Evolutionary conservation across 169 alveolate species (phyloP), one percentile per base, ranked within the genome.

Genomic region (Plasmodium coatneyi): DNA sequence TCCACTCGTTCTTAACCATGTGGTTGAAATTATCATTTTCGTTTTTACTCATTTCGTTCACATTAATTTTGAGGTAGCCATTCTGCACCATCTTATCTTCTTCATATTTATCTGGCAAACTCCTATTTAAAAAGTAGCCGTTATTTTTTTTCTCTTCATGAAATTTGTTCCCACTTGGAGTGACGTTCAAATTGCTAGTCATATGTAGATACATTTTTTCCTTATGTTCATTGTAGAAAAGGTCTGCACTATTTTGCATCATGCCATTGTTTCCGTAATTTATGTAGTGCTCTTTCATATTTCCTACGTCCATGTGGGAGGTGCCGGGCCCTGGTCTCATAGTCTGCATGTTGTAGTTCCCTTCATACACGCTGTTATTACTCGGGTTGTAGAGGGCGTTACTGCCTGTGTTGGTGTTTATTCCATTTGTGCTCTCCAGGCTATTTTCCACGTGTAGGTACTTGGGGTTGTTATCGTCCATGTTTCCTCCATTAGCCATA

Each of bases 71-170:
- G 30, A 41, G 41, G 66, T 52, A 34, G 43, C 70, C 41, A 71
- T 39, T 86, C n/a, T 25, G 84, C 7, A 79, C 1, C 28, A 87
- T 36, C 14, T 46, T 87, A 36, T 78, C 81, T 74, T 87, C 93
- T 56, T 87, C 89, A 87, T 34, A 79, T 28, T 79, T 87, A 39
- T 56, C 86, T 78, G 43, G 30, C 78, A 78, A 12, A 87, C 12
- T 76, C n/a, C 80, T 80, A 56, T 66, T 87, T 43, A 87, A 16
- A 76, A 22, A 72, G 39, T 43, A 34, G 2, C 25, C 6, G 28
- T 78, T 87, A 66, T 76, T 79, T 78, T 87, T 87, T 36, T 87
- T 79, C 14, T 60, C 71, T 56, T 76, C 89, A 30, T 41, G 82
- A 60, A 39, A 79, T 78, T 87, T 87, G 36, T 79, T 87, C 54